Percentiles rank a stretch among this genome's conserved stretches.
These are phyloP conservation scores for Microthyrium microscopicum DNA, from an alignment of 2,329 filamentous ascomycete species.

Conservation along the genomic window DNA sequence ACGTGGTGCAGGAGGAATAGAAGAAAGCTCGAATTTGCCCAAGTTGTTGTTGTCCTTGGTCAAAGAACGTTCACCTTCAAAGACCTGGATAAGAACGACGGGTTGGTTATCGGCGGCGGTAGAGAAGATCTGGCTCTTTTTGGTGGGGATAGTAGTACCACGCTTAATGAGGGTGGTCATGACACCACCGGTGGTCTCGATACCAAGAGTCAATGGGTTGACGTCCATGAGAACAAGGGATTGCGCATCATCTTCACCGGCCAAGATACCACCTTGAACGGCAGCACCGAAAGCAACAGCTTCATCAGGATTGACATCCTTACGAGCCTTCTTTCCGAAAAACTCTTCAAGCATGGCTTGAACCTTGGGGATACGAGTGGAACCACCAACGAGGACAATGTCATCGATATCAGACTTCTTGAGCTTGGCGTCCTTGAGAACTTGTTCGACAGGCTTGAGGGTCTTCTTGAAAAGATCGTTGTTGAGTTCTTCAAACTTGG, in stretches of 20 bases:
- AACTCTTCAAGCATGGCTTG: conserved; percentile 87
- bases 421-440: conserved; percentile 93
- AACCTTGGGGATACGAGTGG: conserved; percentile 98
- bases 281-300: conserved; percentile 96
- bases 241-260: conserved; percentile 68
- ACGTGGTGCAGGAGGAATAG: conserved; percentile 85
- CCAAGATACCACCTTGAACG: conserved; percentile 89
- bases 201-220: conserved; percentile 90
- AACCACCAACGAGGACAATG: conserved; percentile 95
- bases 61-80: conserved; percentile 81
- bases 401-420: conserved; percentile 92
- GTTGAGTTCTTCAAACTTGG: conserved; percentile 99
- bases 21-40: conserved; percentile 95
- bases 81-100: conserved; percentile 88
- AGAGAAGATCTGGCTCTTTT: conserved; percentile 96
- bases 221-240: conserved; percentile 89
- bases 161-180: conserved; percentile 95
- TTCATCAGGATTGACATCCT: conserved; percentile 99
- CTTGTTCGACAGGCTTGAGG: conserved; percentile 95
- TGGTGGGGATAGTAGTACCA: conserved; percentile 86
- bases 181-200: conserved; percentile 91
- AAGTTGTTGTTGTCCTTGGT: conserved; percentile 96
- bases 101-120: conserved; percentile 95
- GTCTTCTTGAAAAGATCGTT: conserved; percentile 99
- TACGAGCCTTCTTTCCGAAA: conserved; percentile 96